phyloP scores from a whole-genome alignment of 345 rosid genomes.

The Populus pruinosa region DNA sequence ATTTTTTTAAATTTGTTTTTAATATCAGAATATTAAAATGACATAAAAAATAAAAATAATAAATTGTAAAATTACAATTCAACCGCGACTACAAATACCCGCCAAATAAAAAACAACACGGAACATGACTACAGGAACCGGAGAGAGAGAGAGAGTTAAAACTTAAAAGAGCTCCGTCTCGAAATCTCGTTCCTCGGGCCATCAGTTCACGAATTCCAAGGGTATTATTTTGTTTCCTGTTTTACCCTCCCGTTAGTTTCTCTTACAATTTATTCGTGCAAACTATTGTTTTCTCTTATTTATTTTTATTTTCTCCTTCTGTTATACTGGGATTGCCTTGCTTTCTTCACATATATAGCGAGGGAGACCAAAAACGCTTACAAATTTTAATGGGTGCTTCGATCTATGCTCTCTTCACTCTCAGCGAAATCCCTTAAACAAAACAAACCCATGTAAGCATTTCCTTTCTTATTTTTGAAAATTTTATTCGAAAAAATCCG shows the following conservation, averaged over 20 bases:
- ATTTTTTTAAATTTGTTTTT: too few relatives aligned
- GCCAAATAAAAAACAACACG: not conserved
- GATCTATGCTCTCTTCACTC: constrained; percentile 43
- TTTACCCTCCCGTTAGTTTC: constrained; percentile 25
- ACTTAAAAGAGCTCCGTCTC: constrained; percentile 6
- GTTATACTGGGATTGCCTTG: constrained; percentile 15
- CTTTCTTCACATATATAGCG: constrained; percentile 29
- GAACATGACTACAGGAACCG: not conserved
- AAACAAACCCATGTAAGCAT: constrained; percentile 51
- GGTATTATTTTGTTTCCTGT: constrained; percentile 29
- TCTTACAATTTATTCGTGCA: not conserved
- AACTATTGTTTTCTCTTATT: not conserved
- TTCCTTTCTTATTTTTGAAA: not conserved
- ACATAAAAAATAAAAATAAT: too few relatives aligned
- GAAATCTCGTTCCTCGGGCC: constrained; percentile 54
- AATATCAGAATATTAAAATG: too few relatives aligned
- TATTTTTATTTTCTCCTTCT: constrained; percentile 5
- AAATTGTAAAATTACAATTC: too few relatives aligned
- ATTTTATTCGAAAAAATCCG: not conserved
- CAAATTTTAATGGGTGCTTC: constrained; percentile 39
- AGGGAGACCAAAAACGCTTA: constrained; percentile 26
- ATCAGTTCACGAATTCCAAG: constrained; percentile 49
- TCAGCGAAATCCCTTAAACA: constrained; percentile 42
- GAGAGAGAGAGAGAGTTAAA: not conserved
- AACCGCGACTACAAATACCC: too few relatives aligned